These are phyloP conservation scores for Fusarium sterilihyphosum DNA, from an alignment of 2,329 filamentous ascomycete genomes.

Conservation along the genomic window DNA sequence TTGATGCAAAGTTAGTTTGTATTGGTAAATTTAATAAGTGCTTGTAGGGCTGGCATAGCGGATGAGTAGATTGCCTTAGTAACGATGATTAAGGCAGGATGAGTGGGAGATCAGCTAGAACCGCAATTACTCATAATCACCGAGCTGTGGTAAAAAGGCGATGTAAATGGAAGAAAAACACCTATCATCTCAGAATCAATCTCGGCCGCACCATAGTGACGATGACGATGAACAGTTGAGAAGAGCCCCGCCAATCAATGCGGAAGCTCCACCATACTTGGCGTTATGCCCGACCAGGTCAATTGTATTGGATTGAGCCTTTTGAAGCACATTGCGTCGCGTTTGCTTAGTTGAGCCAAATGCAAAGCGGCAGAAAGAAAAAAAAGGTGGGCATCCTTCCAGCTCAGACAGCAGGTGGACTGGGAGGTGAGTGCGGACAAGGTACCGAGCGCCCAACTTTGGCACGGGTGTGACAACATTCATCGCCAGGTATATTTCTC, in stretches of 20 bases:
- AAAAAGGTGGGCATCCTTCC: slow-evolving; percentile 20
- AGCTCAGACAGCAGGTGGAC: slow-evolving; percentile 5
- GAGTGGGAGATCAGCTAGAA: background rate
- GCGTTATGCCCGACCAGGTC: slow-evolving; percentile 36
- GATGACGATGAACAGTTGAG: slow-evolving; percentile 44
- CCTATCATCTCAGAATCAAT: slow-evolving; percentile 8
- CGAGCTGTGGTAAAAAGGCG: background rate
- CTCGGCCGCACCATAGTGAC: slow-evolving; percentile 31
- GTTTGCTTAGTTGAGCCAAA: slow-evolving; percentile 33
- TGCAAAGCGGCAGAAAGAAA: slow-evolving; percentile 4
- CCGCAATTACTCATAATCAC: slow-evolving; percentile 1
- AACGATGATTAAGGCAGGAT: background rate
- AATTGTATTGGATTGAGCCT: slow-evolving; percentile 32
- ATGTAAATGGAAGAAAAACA: slow-evolving; percentile 21
- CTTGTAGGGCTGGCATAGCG: background rate
- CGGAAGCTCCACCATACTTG: slow-evolving; percentile 41
- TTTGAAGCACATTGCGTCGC: slow-evolving; percentile 19
- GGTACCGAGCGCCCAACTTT: slow-evolving; percentile 37
- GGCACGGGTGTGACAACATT: slow-evolving; percentile 35
- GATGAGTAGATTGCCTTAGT: background rate
- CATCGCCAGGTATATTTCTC: slow-evolving; percentile 39
- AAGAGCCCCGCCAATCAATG: slow-evolving; percentile 41
- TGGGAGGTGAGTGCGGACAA: slow-evolving; percentile 23
- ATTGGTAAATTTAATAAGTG: background rate
- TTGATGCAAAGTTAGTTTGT: slow-evolving; percentile 16